Evolutionary conservation across 345 rosid species (phyloP), one percentile per base, ranked within the genome.

Genomic region (Dipteronia dyeriana): DNA sequence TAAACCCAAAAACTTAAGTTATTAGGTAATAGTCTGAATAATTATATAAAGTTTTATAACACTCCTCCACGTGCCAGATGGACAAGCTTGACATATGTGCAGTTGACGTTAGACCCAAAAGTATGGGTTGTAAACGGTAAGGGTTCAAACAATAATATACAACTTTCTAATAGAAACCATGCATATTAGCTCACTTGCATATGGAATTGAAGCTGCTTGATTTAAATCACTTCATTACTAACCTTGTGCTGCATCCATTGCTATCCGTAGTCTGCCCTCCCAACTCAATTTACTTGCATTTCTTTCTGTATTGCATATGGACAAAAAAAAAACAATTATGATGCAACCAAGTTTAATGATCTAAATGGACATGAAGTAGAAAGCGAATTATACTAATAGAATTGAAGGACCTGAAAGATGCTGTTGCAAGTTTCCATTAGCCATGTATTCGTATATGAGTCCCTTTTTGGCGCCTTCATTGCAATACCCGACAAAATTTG

Each of bases 391-490:
- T 16, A 10, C 60, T 7, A 14, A 47, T 14, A 47, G 29, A 49
- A 9, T 47, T 47, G 17, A 23, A n/a, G 9, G n/a, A 69, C 73
- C 73, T 69, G 60, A 69, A 17, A 39, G 38, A 82, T 79, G 49
- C 56, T 75, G 17, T n/a, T 68, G 74, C 22, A 88, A 68, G 54
- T 88, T 84, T 74, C 91, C 93, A 53, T 73, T 74, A 0, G 83
- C 83, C 95, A 89, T 86, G 82, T 82, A 86, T 54, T 88, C 93
- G 59, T 88, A 90, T 20, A 91, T 75, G 12, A 91, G 83, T 31
- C 79, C 93, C 66, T 85, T 78, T 43, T 82, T 80, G 31, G 66
- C 68, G n/a, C 1, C 10, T 2, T 81, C 80, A n/a, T 76, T 63
- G 47, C 80, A 81, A 51, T 76, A 81, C 17, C 84, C 80, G 9